Evolutionary conservation across 768 basidiomycete species (phyloP), one percentile per base, ranked within the genome.

Genomic region (Psilocybe azurescens): DNA sequence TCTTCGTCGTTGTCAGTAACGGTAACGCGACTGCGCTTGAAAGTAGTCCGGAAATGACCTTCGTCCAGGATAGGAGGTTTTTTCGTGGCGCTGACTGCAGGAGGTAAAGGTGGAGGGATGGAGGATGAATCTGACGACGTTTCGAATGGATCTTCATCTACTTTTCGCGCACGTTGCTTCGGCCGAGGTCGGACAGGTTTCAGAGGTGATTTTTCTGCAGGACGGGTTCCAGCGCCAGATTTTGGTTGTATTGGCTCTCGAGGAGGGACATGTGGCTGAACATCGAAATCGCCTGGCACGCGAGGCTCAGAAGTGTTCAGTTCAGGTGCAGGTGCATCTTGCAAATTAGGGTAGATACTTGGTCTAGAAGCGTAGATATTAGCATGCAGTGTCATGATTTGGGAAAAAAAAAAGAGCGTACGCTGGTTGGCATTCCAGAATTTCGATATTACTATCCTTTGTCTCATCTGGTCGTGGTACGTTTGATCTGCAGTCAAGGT

Each of bases 31-130:
- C 65, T 56, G 0, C 65, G 65, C 3, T 65, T 61, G 51, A 74
- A 73, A 7, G 65, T 60, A 28, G 67, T 74, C 2, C 73, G 63
- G 56, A 75, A 77, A 8, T 72, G 69, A n/a, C 74, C 76, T 46
- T 77, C 72, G 1, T 69, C 55, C 13, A 76, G 63, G 11, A 53
- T 53, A 11, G 68, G 69, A 4, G 58, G 66, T 3, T 49, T 58
- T 24, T 56, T 61, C 61, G 61, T 59, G 53, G 65, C 9, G 20
- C 58, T 49, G 33, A 51, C 63, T 50, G 60, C 63, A 13, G 13
- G 14, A 48, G n/a, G 16, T n/a, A 18, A n/a, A 16, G 55, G 53
- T 9, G 41, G 44, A 13, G 61, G 57, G n/a, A 50, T 46, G 14
- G 61, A n/a, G 1, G 65, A 46, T 14, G 63, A 39, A 18, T 53